A percentile compares a stretch with the other conserved stretches of the same genome.
Conservation (phyloP, 140 eudicot genomes). For the Stevia rebaudiana region DNA sequence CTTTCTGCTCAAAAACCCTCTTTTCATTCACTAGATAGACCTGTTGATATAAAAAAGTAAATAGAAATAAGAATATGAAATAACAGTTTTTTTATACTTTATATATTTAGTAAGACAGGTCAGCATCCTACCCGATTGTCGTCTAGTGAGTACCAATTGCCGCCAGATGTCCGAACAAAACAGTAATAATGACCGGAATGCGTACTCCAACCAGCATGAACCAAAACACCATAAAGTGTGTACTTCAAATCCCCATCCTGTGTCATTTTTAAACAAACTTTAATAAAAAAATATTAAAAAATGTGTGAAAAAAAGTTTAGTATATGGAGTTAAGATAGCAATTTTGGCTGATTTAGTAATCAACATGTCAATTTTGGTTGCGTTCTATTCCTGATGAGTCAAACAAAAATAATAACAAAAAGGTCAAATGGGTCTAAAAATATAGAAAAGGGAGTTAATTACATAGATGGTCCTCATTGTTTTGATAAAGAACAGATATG, state of each 20-base stretch:
- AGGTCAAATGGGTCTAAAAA: not conserved
- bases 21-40: conserved; percentile 81
- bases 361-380: not conserved
- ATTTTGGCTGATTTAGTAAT: not conserved
- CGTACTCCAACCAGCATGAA: conserved; percentile 99
- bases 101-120: not conserved
- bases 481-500: too few relatives aligned
- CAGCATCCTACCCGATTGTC: conserved; percentile 68
- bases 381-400: not conserved
- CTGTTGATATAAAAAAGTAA: conserved; percentile 29
- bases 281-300: not conserved
- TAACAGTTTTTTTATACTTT: not conserved
- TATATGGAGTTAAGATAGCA: not conserved
- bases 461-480: too few relatives aligned
- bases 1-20: conserved; percentile 87
- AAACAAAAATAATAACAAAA: not conserved
- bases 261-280: conserved; percentile 9
- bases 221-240: conserved; percentile 92
- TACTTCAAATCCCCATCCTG: conserved; percentile 89
- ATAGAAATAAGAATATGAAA: not conserved
- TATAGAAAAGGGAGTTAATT: too few relatives aligned
- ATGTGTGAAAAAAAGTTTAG: not conserved
- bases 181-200: conserved; percentile 97
- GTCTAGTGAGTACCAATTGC: conserved; percentile 89
- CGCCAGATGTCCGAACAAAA: conserved; percentile 87